Evolutionary conservation across 306 rosid species (phyloP).

Genomic region (Citrullus mucosospermus): DNA sequence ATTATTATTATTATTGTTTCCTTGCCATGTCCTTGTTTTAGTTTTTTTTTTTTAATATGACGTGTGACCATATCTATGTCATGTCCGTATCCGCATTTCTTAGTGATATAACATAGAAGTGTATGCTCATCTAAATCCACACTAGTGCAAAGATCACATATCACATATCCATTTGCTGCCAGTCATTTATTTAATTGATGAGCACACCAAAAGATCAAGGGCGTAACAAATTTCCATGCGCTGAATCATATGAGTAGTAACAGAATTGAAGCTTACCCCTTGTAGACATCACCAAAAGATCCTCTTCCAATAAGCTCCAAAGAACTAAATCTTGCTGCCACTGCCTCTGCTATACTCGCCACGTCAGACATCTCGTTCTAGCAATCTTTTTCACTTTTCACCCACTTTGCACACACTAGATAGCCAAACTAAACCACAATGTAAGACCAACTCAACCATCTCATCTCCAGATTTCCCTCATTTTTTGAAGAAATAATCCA

Average conservation of each 20-base stretch:
- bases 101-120: not conserved
- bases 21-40: not conserved
- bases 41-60: not conserved
- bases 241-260: not conserved
- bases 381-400: slow-evolving; percentile 23
- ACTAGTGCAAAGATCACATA: not conserved
- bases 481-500: slow-evolving; percentile 16
- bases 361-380: slow-evolving; percentile 55
- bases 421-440: slow-evolving; percentile 18
- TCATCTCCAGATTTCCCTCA: slow-evolving; percentile 17
- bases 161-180: not conserved
- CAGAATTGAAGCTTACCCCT: slow-evolving; percentile 51
- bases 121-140: not conserved
- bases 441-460: slow-evolving; percentile 11
- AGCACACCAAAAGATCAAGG: not conserved
- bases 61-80: not conserved
- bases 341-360: slow-evolving; percentile 60
- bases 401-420: slow-evolving; percentile 18
- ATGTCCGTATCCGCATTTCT: not conserved
- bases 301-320: slow-evolving; percentile 94
- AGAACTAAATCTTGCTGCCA: slow-evolving; percentile 72
- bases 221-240: not conserved
- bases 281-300: slow-evolving; percentile 91
- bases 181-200: not conserved
- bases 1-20: not conserved